Evolutionary conservation across 2,329 filamentous ascomycete species (phyloP).

Genomic region (Pseudocercospora cruenta): DNA sequence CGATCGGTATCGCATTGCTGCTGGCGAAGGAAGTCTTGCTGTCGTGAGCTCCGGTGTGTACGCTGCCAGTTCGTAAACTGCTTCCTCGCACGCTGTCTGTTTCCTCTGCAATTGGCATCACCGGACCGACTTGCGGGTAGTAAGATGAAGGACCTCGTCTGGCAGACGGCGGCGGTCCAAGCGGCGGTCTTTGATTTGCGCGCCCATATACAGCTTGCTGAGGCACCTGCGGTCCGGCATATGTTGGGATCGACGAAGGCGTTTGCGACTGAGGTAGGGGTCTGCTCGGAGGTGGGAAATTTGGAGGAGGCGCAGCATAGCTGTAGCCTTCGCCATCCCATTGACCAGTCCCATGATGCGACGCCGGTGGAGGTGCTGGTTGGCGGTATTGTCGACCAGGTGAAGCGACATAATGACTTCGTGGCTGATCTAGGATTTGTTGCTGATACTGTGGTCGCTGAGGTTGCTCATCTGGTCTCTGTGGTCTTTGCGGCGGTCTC

Average conservation of each 20-base stretch:
- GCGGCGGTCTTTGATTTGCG: constrained; percentile 43
- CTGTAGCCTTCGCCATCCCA: constrained; percentile 37
- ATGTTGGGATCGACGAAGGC: constrained; percentile 18
- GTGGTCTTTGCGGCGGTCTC: constrained; percentile 33
- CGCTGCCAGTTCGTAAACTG: constrained; percentile 28
- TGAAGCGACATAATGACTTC: constrained; percentile 24
- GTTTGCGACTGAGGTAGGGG: constrained; percentile 18
- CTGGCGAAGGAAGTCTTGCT: constrained; percentile 50
- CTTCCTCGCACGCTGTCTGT: constrained; percentile 44
- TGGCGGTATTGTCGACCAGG: constrained; percentile 25
- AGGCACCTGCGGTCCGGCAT: constrained; percentile 25
- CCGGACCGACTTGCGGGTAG: constrained; percentile 52
- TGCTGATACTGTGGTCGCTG: constrained; percentile 20
- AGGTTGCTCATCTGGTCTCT: constrained; percentile 31
- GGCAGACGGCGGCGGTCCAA: constrained; percentile 54
- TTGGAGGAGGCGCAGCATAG: constrained; percentile 25
- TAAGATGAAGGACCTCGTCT: constrained; percentile 53
- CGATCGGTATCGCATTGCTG: constrained; percentile 53
- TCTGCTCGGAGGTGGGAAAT: constrained; percentile 25
- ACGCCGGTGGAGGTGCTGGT: constrained; percentile 17
- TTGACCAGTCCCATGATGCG: constrained; percentile 36
- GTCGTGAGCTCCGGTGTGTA: constrained; percentile 30
- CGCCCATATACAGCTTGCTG: constrained; percentile 37
- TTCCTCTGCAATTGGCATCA: constrained; percentile 55
- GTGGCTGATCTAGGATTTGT: constrained; percentile 20